A percentile compares a stretch with the other conserved stretches of the same genome.
These are phyloP conservation scores for Parmelia sp. DNA, from an alignment of 495 filamentous ascomycete genomes.

Conservation along the genomic window DNA sequence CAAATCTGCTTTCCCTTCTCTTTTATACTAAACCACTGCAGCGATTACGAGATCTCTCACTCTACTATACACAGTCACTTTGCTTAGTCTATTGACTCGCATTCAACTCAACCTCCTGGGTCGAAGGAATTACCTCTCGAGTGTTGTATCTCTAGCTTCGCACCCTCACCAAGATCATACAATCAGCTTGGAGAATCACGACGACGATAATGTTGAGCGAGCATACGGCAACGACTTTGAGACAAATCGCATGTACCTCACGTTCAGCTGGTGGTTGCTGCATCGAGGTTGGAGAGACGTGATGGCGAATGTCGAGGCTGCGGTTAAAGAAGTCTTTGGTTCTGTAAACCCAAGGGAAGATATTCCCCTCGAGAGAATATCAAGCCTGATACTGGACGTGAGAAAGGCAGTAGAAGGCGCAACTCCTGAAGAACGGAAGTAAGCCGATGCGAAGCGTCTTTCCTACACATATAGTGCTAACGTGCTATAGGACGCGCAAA, in stretches of 20 bases:
- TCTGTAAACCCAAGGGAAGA: slow-evolving; percentile 81
- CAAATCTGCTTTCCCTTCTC: not conserved
- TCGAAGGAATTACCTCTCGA: slow-evolving; percentile 87
- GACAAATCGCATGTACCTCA: slow-evolving; percentile 87
- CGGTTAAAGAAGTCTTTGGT: slow-evolving; percentile 82
- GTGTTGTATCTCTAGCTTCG: slow-evolving; percentile 81
- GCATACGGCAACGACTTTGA: slow-evolving; percentile 87
- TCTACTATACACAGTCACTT: slow-evolving; percentile 80
- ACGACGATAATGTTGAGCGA: slow-evolving; percentile 71
- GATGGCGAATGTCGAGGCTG: slow-evolving; percentile 66
- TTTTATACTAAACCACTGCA: slow-evolving; percentile 31
- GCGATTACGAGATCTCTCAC: slow-evolving; percentile 88
- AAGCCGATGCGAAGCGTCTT: slow-evolving; percentile 28
- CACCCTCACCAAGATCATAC: slow-evolving; percentile 50
- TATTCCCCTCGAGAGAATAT: slow-evolving; percentile 69
- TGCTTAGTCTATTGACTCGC: slow-evolving; percentile 86
- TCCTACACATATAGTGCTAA: not conserved
- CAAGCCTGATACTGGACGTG: slow-evolving; percentile 68
- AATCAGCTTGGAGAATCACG: slow-evolving; percentile 83
- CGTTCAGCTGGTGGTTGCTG: slow-evolving; percentile 96
- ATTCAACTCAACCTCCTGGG: slow-evolving; percentile 97
- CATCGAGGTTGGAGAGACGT: slow-evolving; percentile 82
- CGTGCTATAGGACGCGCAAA: slow-evolving; percentile 38
- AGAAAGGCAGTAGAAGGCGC: slow-evolving; percentile 78
- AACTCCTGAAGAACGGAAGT: slow-evolving; percentile 58